These are phyloP conservation scores for Mucuna pruriens DNA, from an alignment of 306 rosid species.

Conservation along the genomic window DNA sequence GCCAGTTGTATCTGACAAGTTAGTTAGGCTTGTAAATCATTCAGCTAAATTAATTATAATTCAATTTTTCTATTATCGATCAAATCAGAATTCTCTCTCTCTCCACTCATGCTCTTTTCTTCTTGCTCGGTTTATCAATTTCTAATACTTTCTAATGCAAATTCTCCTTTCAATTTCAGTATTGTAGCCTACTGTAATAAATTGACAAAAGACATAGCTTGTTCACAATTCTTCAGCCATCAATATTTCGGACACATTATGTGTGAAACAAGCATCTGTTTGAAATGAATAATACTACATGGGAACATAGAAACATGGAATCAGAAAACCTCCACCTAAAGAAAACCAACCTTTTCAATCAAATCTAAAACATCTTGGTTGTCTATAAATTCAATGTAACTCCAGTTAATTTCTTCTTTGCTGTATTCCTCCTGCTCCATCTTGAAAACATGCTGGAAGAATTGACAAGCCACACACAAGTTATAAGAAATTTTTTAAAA, in stretches of 20 bases:
- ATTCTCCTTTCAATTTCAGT: background rate
- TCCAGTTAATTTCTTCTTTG: constrained; percentile 91
- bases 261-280: background rate
- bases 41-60: background rate
- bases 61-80: background rate
- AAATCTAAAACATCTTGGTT: constrained; percentile 92
- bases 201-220: background rate
- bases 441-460: constrained; percentile 88
- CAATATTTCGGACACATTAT: background rate
- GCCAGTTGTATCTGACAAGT: background rate
- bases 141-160: background rate
- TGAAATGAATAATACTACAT: background rate
- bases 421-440: constrained; percentile 96
- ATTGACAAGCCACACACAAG: constrained; percentile 12
- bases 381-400: constrained; percentile 91
- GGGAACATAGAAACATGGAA: background rate
- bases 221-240: background rate
- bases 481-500: background rate
- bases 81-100: background rate
- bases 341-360: constrained; percentile 80
- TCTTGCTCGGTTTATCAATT: background rate
- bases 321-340: background rate
- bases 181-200: background rate
- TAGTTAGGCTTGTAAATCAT: background rate
- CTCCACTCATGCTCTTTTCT: background rate